Evolutionary conservation across 305 asterid genomes (phyloP), one percentile per base, ranked within the genome.

Genomic region (Fraxinus xanthoxyloides): DNA sequence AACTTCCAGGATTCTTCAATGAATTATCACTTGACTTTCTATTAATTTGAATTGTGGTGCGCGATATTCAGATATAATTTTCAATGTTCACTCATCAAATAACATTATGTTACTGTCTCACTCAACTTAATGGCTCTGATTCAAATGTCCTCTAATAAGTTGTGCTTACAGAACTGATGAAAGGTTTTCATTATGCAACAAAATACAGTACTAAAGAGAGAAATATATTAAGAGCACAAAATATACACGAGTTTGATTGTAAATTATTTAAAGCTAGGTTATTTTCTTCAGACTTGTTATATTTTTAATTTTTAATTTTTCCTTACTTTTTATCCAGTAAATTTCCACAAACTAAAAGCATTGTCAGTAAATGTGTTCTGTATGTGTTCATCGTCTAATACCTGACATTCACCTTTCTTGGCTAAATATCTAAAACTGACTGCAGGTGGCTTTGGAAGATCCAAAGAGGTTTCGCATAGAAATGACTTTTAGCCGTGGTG

Each of bases 401-500:
- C 73, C 5, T 12, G 73, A 15, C 75, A 1, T 15, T 70, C 23
- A 31, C 7, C 24, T 59, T 80, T 67, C 83, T 43, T 32, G 56
- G 30, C 78, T 59, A 67, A 46, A 59, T n/a, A 51, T 83, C 23
- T 30, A 70, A 40, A 84, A 56, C 54, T 63, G 79, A 81, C 72
- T 84, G 91, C 93, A 95, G 97, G 91, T 93, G 84, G 91, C 95
- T 67, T 84, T 95, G 80, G 99, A 95, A 79, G 99, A 95, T 82
- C 98, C 98, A 19, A 90, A 90, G 89, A 93, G 98, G 85, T 95
- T 84, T 69, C 99, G 98, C 80, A 81, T 93, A 65, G 99, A 95
- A 89, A 83, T 94, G 93, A 88, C 99, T 72, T 95, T 95, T 80
- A 95, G 98, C 89, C 91, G 98, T 75, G 98, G 99, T 74, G 99